Evolutionary conservation across 2,329 filamentous ascomycete species (phyloP), one percentile per base, ranked within the genome.

Genomic region (Aspergillus neoniger): DNA sequence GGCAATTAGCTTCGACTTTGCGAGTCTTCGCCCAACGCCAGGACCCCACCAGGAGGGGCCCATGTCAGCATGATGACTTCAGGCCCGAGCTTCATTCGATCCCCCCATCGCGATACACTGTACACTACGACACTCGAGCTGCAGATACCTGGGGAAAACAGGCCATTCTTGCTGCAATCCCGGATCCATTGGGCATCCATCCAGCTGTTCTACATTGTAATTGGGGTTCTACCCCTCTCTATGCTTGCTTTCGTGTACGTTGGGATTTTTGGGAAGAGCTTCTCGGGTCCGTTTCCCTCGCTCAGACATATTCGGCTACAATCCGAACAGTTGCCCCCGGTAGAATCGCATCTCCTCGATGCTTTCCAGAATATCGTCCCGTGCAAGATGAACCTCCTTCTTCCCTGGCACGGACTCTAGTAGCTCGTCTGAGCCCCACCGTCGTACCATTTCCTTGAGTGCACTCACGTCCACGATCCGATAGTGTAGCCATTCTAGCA

Each of bases 261-360:
- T 36, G 32, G 32, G 32, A 36, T 14, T 5, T 5, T 30, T 32
- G 30, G 30, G 30, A 32, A 32, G 41, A 44, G 8, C 39, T 23
- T n/a, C 38, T 12, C 19, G 15, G 23, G 23, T 28, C 48, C 15
- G 52, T 25, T 25, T 28, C 17, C 14, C 25, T 17, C 47, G 47
- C 47, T 30, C 44, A 44, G 19, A 61, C 25, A 5, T n/a, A 5
- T 23, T 57, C 19, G 23, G 41, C 48, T 59, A 55, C 10, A 36
- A 36, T 52, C 65, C 70, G 74, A 96, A 96, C 58, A 96, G 84
- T 17, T 79, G 80, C 61, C 88, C 81, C 69, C 86, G 86, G 76
- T 96, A 98, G 74, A 90, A 97, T 70, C 81, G 86, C 57, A 94
- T 94, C 80, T 99, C 95, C 58, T 85, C 88, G 64, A 99, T 97